A percentile compares a stretch with the other conserved stretches of the same genome.
These are phyloP conservation scores for Akanthomyces dipterigenus DNA, from an alignment of 2,329 filamentous ascomycete genomes.

Conservation along the genomic window DNA sequence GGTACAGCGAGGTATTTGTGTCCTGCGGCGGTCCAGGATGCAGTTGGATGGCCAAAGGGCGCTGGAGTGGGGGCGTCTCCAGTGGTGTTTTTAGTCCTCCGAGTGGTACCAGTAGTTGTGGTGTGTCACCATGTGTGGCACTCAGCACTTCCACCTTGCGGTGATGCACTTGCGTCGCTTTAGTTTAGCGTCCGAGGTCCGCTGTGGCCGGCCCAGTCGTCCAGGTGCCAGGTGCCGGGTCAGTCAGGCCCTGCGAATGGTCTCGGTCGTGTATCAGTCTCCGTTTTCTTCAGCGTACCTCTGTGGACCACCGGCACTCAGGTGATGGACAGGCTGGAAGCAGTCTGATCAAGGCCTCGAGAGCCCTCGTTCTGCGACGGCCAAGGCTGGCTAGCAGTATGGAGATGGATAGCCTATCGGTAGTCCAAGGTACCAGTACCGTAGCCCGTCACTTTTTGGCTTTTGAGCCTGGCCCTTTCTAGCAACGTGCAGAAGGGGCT, in stretches of 20 bases:
- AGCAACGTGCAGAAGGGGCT: conserved; percentile 1
- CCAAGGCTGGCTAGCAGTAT: no score
- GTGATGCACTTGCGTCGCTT: background rate
- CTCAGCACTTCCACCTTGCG: background rate
- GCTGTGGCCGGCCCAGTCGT: background rate
- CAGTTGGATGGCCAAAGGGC: background rate
- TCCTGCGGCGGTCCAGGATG: background rate
- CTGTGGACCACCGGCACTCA: background rate
- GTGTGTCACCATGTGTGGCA: no score
- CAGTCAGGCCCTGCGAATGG: background rate
- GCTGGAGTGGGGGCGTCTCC: background rate
- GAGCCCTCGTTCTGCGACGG: background rate
- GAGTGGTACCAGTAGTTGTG: no score
- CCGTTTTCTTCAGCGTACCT: no score
- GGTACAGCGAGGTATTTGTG: background rate
- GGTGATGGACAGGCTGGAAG: background rate
- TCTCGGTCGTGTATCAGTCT: background rate
- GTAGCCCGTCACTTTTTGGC: background rate
- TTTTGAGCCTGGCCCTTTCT: background rate
- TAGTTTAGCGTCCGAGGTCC: background rate
- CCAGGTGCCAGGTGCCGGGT: no score
- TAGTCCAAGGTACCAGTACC: background rate
- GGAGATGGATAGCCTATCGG: background rate
- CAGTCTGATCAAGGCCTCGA: background rate
- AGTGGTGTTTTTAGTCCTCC: background rate